Evolutionary conservation across 202 grass and related monocot species (phyloP), one percentile per base, ranked within the genome.

Genomic region (Bolboschoenoplectus hybrid): DNA sequence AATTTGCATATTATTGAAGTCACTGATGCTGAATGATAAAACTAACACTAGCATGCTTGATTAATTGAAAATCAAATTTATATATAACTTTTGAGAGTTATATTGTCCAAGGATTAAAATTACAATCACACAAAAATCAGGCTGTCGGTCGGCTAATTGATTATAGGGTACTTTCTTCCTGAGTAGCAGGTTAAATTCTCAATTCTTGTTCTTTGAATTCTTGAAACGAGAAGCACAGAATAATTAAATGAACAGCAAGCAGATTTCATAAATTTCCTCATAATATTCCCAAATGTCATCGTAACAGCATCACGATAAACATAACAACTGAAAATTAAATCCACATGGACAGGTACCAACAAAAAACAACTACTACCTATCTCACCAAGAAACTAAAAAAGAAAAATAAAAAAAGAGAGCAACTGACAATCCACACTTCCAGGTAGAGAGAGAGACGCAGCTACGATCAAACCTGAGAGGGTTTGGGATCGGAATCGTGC

Each of bases 401-500:
- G 55, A 39, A 61, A 51, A 40, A 7, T 9, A 52, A 67, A 45
- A 62, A 43, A 17, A 81, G 10, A 32, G 13, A 50, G 17, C 9
- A 82, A 82, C 56, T 81, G 44, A 74, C 19, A 63, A 81, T 46
- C 39, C 47, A 79, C 20, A 62, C 3, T 34, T n/a, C 53, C 13
- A 62, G 11, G 39, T 36, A 14, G 35, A 39, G 17, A 49, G 9
- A 19, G 26, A 3, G 56, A 81, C 52, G 36, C 32, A 16, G 9
- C 49, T 16, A 40, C 1, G 55, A 83, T 83, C 81, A 83, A 67
- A 40, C 81, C 53, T 20, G 41, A 83, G 89, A 69, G 5, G 86
- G 68, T 46, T 97, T 91, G 85, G 86, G 64, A 82, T 89, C 88
- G 84, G 90, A 8, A 11, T 57, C 71, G 11, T 85, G 73, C 34